These are phyloP conservation scores for Monosporascus cannonballus DNA, from an alignment of 2,329 filamentous ascomycete genomes.

Conservation along the genomic window DNA sequence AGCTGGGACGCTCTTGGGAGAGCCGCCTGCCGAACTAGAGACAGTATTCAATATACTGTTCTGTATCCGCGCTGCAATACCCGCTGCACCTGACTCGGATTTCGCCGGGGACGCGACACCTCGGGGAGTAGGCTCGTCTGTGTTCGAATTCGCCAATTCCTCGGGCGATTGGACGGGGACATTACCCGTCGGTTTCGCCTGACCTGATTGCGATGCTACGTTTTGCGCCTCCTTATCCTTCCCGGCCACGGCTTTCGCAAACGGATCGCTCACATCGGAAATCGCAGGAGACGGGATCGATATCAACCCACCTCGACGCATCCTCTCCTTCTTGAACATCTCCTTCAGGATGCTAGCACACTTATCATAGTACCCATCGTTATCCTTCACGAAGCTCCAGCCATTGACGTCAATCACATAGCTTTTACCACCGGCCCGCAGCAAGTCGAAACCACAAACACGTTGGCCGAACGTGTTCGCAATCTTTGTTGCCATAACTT, in stretches of 20 bases:
- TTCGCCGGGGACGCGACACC: constrained; percentile 11
- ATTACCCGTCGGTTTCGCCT: constrained; percentile 12
- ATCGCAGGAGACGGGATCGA: constrained; percentile 43
- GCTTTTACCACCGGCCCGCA: constrained; percentile 82
- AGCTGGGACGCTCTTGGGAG: constrained; percentile 29
- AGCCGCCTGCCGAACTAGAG: constrained; percentile 19
- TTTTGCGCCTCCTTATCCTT: constrained; percentile 35
- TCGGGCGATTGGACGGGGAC: constrained; percentile 9
- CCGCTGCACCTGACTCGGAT: constrained; percentile 17
- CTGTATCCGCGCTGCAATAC: constrained; percentile 26
- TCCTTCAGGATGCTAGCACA: constrained; percentile 80
- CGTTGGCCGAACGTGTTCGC: constrained; percentile 87
- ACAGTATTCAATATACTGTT: constrained; percentile 30
- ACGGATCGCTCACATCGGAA: constrained; percentile 32
- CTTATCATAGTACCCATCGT: constrained; percentile 95
- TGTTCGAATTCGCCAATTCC: constrained; percentile 12
- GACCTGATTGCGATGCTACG: constrained; percentile 9
- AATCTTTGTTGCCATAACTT: constrained; percentile 81
- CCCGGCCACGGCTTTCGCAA: constrained; percentile 21
- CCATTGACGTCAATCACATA: constrained; percentile 99
- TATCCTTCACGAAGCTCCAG: constrained; percentile 99
- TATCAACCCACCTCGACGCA: constrained; percentile 55
- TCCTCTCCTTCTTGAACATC: constrained; percentile 78
- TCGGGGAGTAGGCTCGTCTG: constrained; percentile 15
- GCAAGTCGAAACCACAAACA: constrained; percentile 91